Percentiles rank a stretch among this genome's conserved stretches.
These are phyloP conservation scores for Betula pendula DNA, from an alignment of 306 rosid species.

Conservation along the genomic window DNA sequence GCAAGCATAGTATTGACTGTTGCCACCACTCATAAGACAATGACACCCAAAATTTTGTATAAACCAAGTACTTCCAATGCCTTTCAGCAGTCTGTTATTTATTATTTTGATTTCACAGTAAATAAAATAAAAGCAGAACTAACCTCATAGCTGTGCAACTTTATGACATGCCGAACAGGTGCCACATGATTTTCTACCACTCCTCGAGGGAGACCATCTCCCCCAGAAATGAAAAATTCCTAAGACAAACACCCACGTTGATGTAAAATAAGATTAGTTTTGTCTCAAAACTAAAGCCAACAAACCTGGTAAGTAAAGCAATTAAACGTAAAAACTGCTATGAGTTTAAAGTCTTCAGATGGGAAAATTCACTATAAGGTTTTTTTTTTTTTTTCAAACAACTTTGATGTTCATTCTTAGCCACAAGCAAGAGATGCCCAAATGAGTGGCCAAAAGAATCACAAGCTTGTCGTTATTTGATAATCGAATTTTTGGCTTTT, in stretches of 20 bases:
- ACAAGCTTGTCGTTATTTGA: background rate
- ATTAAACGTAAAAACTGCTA: background rate
- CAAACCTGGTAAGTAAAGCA: background rate
- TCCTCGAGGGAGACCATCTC: conserved; percentile 98
- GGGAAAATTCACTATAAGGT: background rate
- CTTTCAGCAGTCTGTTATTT: conserved; percentile 5
- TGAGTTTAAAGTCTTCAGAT: background rate
- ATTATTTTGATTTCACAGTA: conserved; percentile 1
- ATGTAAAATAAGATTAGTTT: background rate
- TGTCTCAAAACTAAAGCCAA: background rate
- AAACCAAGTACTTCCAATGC: conserved; percentile 2
- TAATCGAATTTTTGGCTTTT: background rate
- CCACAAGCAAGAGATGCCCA: background rate
- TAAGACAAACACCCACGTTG: conserved; percentile 27
- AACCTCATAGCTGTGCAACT: conserved; percentile 85
- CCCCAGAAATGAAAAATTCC: conserved; percentile 98
- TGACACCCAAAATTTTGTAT: background rate
- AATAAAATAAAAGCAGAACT: conserved; percentile 35
- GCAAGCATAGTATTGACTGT: background rate
- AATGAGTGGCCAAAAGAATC: background rate
- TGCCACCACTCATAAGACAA: background rate
- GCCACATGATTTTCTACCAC: conserved; percentile 97
- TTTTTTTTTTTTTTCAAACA: background rate
- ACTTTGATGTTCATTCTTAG: background rate
- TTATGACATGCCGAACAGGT: conserved; percentile 66